phyloP scores from a whole-genome alignment of 805 yeast genomes.

The Ogataea nonfermentans region DNA sequence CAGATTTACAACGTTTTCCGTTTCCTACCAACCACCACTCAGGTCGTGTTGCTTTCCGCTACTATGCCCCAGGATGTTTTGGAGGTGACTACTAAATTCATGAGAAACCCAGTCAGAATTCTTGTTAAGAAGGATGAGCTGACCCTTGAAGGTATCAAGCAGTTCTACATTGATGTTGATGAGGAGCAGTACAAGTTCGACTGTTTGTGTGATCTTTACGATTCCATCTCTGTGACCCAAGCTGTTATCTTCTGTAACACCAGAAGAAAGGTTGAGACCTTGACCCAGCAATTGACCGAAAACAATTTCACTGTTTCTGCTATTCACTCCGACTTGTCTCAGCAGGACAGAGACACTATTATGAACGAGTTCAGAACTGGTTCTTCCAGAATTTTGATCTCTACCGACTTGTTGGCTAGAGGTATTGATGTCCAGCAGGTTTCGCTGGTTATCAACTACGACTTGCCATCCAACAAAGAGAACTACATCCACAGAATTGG shows the following conservation, averaged over 20 bases:
- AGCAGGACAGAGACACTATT: conserved; percentile 88
- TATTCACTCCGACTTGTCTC: conserved; percentile 97
- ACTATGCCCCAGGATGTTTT: conserved; percentile 90
- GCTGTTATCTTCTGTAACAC: conserved; percentile 98
- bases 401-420: conserved; percentile 97
- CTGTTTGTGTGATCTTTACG: conserved; percentile 91
- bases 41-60: conserved; percentile 93
- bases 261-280: conserved; percentile 89
- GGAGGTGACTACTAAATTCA: conserved; percentile 88
- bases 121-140: conserved; percentile 93
- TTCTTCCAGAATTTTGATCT: conserved; percentile 85
- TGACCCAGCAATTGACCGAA: conserved; percentile 72
- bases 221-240: conserved; percentile 91
- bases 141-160: conserved; percentile 91
- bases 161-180: conserved; percentile 86
- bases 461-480: conserved; percentile 88
- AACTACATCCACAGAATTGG: conserved; percentile 98
- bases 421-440: conserved; percentile 99
- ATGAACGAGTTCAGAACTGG: conserved; percentile 97
- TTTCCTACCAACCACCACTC: conserved; percentile 77
- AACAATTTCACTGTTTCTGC: conserved; percentile 90
- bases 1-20: conserved; percentile 92
- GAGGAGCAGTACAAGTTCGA: conserved; percentile 94
- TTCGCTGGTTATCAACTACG: conserved; percentile 92
- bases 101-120: conserved; percentile 90